Evolutionary conservation across 2,329 filamentous ascomycete genomes (phyloP), one percentile per base, ranked within the genome.

Genomic region (Lasiodiplodia citricola): DNA sequence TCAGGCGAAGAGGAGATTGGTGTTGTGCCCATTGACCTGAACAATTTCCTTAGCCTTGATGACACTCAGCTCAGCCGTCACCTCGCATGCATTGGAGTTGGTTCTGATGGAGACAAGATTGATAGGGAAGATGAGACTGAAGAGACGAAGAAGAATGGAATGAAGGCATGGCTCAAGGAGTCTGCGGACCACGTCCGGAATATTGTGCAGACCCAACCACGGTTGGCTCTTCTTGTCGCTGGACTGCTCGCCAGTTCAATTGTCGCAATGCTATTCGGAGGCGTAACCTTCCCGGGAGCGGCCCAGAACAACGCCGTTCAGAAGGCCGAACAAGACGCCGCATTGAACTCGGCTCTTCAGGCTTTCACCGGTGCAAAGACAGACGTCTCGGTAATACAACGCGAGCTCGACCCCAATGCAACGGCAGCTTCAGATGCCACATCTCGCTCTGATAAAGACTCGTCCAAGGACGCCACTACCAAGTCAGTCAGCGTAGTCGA

Each of bases 1-100:
- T 77, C 77, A 21, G 72, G 75, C 21, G 62, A 72, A 25, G 60
- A 64, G 28, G 60, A 64, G 31, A 52, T 64, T 21, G 44, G 18
- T 2, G 47, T 64, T 18, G 51, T 80, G 47, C 78, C 77, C 14
- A 71, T 80, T 50, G 76, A 79, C 52, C 69, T 76, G 38, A 76
- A 74, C 68, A 74, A 71, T 21, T 78, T 80, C 67, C 71, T 74
- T 23, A 72, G 74, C 16, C 73, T 80, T 31, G 76, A 79, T 23
- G 74, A 78, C 23, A 73, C 70, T n/a, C 75, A 80, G 62, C 68
- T 80, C 52, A 80, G 80, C 50, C 76, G 78, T n/a, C 79, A 80
- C 68, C 68, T 80, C 44, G 77, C 77, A 44, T 71, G 72, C 25
- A 75, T 80, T 57, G 77, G 66, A 14, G 54, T 67, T 13, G 65